Conservation (phyloP, 2,329 filamentous ascomycete genomes). For the Penicillium crustosum region DNA sequence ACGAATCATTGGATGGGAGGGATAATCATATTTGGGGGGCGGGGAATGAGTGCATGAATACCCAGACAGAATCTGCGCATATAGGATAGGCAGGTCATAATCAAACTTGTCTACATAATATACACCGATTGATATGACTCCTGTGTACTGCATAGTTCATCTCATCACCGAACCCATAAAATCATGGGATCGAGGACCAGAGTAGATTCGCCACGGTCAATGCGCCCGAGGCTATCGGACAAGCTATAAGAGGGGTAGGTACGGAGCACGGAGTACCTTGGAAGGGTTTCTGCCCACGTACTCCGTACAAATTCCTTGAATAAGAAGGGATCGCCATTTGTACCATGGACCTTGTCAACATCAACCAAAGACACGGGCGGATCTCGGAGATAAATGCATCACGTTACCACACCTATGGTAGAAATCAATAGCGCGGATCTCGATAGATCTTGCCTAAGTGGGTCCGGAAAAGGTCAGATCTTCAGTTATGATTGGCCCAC, state of each 20-base stretch:
- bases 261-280: neutral
- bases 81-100: neutral
- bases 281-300: neutral
- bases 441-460: slow-evolving; percentile 1
- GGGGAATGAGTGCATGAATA: neutral
- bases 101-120: neutral
- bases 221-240: neutral
- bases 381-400: neutral
- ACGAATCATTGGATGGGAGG: neutral
- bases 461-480: neutral
- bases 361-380: neutral
- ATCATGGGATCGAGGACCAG: neutral
- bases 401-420: neutral
- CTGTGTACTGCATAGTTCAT: neutral
- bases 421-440: slow-evolving; percentile 3
- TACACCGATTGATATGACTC: neutral
- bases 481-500: slow-evolving; percentile 1
- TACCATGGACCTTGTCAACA: neutral
- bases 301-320: neutral
- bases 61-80: slow-evolving; percentile 1
- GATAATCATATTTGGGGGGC: neutral
- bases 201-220: neutral
- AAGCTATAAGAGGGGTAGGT: neutral
- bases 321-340: neutral
- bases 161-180: neutral